Base-by-base conservation (phyloP, 179 eudicot genomes). In the Spinacia oleracea region DNA sequence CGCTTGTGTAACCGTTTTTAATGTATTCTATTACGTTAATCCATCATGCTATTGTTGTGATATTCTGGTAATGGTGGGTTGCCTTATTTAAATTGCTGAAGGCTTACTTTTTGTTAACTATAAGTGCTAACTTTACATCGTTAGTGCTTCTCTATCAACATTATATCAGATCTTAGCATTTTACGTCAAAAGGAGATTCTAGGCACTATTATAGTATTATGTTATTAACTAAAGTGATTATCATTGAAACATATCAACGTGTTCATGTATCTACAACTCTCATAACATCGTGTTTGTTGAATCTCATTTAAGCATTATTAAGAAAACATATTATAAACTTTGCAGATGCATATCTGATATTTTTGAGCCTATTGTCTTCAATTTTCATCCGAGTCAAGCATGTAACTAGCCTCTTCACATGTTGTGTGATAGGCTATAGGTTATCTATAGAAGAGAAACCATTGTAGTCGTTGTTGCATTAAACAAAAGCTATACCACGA, bases 31-130 rank as follows among this genome's bases (percentile, higher is more conserved):
- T 3, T 77, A 27, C 6, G 12, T 62, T 5, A 45, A 45, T 71
- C 59, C 42, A 72, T 72, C 62, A 32, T 71, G 79, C 64, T 77
- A 21, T 77, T 50, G 25, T 31, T 38, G 63, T 76, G 79, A 38
- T 65, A 46, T 32, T 21, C 62, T 48, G 40, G 29, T 43, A 32
- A 67, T 79, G 46, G 78, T 38, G 48, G 73, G 23, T 43, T 80
- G 48, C 43, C 62, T 34, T 58, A 59, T 40, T 74, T 14, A 45
- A 58, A 18, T 11, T 9, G n/a, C 59, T 27, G 38, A 40, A 42
- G 67, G 32, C 50, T 11, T 67, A 23, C 34, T 51, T 29, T 48
- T 51, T 9, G n/a, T n/a, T 34, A 14, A 42, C 31, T 46, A 21
- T 68, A 5, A 55, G 29, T 42, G 69, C 50, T 42, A 55, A 67